A percentile compares a stretch with the other conserved stretches of the same genome.
Conservation (phyloP, 2,329 filamentous ascomycete genomes). For the Diaporthe sp. region DNA sequence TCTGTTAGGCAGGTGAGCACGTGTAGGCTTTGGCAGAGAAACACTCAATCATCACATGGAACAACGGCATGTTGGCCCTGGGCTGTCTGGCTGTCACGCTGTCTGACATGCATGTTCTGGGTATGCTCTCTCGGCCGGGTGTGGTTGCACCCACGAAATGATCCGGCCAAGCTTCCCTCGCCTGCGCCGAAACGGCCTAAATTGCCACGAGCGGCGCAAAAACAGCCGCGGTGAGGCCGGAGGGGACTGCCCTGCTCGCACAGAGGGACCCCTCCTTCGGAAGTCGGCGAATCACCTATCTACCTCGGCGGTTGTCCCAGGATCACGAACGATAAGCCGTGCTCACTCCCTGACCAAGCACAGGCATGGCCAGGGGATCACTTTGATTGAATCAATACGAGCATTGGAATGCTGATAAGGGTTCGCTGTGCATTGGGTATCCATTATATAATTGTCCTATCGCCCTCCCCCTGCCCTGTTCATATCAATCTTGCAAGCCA, state of each 20-base stretch:
- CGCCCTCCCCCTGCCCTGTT: background rate
- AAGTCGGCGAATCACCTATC: conserved; percentile 20
- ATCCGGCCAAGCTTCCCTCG: background rate
- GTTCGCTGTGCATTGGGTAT: background rate
- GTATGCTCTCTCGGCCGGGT: background rate
- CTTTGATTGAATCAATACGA: background rate
- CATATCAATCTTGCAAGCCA: background rate
- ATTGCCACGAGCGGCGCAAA: background rate
- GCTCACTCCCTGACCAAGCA: conserved; percentile 2
- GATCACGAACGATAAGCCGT: background rate
- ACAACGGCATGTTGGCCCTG: background rate
- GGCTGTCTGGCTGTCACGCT: background rate
- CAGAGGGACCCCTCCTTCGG: background rate
- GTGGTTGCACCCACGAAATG: background rate
- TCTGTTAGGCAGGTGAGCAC: conserved; percentile 23
- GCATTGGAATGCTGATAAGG: background rate
- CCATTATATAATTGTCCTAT: background rate
- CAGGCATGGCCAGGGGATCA: too few relatives aligned
- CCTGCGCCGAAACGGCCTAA: conserved; percentile 15
- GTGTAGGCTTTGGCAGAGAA: background rate
- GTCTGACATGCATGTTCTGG: background rate
- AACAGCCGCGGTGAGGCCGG: conserved; percentile 18
- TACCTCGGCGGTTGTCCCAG: background rate
- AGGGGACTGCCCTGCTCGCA: background rate
- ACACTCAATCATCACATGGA: background rate